Percentiles rank a stretch among this genome's conserved stretches.
These are phyloP conservation scores for Peronospora tabacina DNA, from an alignment of 352 stramenopile species.

Conservation along the genomic window DNA sequence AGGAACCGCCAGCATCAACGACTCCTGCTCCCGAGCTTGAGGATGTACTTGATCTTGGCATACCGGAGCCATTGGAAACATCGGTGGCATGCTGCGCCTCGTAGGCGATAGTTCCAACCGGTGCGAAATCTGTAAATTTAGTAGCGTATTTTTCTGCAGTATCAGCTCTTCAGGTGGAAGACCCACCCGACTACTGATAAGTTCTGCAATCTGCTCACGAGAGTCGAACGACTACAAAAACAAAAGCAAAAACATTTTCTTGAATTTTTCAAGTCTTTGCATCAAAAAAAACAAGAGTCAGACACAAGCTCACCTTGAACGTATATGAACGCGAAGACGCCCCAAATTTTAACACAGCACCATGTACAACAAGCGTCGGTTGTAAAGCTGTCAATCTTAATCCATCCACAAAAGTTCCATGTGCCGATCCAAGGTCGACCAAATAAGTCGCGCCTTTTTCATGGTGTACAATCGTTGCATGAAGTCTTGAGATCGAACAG, in stretches of 20 bases:
- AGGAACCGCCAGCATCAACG: slow-evolving; percentile 17
- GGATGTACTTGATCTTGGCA: slow-evolving; percentile 15
- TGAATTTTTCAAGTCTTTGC: background rate
- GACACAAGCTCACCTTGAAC: slow-evolving; percentile 47
- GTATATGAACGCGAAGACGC: slow-evolving; percentile 70
- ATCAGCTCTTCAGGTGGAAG: slow-evolving; percentile 50
- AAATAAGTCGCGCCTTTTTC: slow-evolving; percentile 64
- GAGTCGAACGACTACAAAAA: slow-evolving; percentile 61
- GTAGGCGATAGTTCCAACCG: slow-evolving; percentile 59
- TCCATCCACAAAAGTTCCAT: slow-evolving; percentile 72
- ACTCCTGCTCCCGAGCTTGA: slow-evolving; percentile 22
- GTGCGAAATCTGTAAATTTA: slow-evolving; percentile 75
- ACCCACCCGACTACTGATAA: slow-evolving; percentile 41
- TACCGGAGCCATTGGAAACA: slow-evolving; percentile 32
- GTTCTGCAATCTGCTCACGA: slow-evolving; percentile 58
- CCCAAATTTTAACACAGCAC: slow-evolving; percentile 64
- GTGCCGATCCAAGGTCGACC: slow-evolving; percentile 68
- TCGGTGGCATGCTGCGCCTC: slow-evolving; percentile 40
- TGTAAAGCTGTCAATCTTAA: slow-evolving; percentile 47
- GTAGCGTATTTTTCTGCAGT: slow-evolving; percentile 72
- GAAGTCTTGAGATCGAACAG: slow-evolving; percentile 76
- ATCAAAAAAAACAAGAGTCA: background rate
- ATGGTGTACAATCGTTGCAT: slow-evolving; percentile 71
- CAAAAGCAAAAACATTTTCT: slow-evolving; percentile 3
- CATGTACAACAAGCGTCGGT: slow-evolving; percentile 62